Evolutionary conservation across 805 yeast genomes (phyloP).

Genomic region (Metschnikowia chrysomelidarum): DNA sequence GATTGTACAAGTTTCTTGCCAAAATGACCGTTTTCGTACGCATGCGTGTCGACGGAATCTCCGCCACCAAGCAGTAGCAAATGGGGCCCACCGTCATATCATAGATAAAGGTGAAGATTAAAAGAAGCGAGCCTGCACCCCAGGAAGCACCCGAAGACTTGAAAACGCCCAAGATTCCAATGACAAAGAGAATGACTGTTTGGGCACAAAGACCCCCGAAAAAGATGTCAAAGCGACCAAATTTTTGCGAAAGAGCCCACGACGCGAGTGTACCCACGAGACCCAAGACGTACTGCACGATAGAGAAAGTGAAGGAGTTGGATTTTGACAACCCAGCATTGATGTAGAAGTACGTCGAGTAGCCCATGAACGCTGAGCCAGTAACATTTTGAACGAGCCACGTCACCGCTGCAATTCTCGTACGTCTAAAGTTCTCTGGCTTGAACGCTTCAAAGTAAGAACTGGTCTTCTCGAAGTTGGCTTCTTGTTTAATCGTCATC

Average conservation of each 20-base stretch:
- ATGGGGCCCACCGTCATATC: conserved; percentile 31
- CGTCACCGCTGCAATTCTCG: too few relatives aligned
- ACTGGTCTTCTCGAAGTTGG: conserved; percentile 19
- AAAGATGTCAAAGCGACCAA: conserved; percentile 42
- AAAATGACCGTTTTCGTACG: conserved; percentile 37
- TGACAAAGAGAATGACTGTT: conserved; percentile 35
- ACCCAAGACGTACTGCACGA: too few relatives aligned
- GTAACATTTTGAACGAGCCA: too few relatives aligned
- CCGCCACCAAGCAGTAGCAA: conserved; percentile 38
- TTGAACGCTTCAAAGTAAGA: conserved; percentile 37
- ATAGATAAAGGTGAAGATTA: too few relatives aligned
- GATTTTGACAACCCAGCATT: too few relatives aligned
- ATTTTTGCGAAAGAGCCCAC: conserved; percentile 39
- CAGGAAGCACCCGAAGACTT: too few relatives aligned
- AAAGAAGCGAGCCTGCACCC: too few relatives aligned
- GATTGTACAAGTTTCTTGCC: conserved; percentile 37
- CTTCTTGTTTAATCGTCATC: conserved; percentile 42
- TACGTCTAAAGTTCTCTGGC: too few relatives aligned
- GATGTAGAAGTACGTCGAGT: too few relatives aligned
- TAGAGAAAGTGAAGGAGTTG: too few relatives aligned
- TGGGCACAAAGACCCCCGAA: conserved; percentile 35
- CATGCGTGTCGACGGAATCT: conserved; percentile 32
- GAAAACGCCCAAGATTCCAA: conserved; percentile 35
- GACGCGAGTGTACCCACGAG: conserved; percentile 45
- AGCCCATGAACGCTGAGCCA: too few relatives aligned